A percentile compares a stretch with the other conserved stretches of the same genome.
phyloP scores from a whole-genome alignment of 2,329 filamentous ascomycete genomes.

The Aspergillus aculeatus region DNA sequence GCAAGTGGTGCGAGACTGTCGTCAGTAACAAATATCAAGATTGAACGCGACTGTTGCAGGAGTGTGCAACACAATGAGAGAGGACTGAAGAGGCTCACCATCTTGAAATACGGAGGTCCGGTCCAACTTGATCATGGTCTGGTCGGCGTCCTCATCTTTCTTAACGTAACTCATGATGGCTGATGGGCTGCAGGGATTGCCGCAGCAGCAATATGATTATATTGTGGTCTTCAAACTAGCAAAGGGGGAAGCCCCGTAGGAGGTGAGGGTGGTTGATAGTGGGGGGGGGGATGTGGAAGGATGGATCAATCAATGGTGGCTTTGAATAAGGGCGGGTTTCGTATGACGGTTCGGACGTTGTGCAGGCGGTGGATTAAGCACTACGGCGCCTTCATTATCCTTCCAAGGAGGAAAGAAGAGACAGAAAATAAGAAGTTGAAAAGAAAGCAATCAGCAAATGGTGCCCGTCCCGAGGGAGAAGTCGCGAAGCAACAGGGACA shows the following conservation, averaged over 20 bases:
- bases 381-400: slow-evolving; percentile 36
- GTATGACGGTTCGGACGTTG: slow-evolving; percentile 15
- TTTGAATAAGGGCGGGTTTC: slow-evolving; percentile 25
- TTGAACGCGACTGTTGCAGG: slow-evolving; percentile 19
- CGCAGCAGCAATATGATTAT: slow-evolving; percentile 23
- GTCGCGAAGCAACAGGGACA: slow-evolving; percentile 1
- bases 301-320: slow-evolving; percentile 22
- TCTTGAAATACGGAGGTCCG: slow-evolving; percentile 98
- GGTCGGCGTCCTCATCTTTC: slow-evolving; percentile 97
- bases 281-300: not conserved
- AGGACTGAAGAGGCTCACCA: slow-evolving; percentile 58
- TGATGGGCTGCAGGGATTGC: slow-evolving; percentile 32
- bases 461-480: not conserved
- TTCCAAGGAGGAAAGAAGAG: slow-evolving; percentile 4
- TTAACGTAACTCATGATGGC: slow-evolving; percentile 87
- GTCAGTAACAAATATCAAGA: slow-evolving; percentile 21
- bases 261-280: not conserved
- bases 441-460: not conserved
- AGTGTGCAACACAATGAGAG: slow-evolving; percentile 20
- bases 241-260: slow-evolving; percentile 13
- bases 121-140: slow-evolving; percentile 93
- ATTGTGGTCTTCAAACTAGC: slow-evolving; percentile 13
- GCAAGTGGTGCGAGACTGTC: slow-evolving; percentile 7
- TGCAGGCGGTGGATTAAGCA: slow-evolving; percentile 24
- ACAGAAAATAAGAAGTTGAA: not conserved